Conservation (phyloP, 2,329 filamentous ascomycete genomes). For the Pyrenophora tritici-repentis region DNA sequence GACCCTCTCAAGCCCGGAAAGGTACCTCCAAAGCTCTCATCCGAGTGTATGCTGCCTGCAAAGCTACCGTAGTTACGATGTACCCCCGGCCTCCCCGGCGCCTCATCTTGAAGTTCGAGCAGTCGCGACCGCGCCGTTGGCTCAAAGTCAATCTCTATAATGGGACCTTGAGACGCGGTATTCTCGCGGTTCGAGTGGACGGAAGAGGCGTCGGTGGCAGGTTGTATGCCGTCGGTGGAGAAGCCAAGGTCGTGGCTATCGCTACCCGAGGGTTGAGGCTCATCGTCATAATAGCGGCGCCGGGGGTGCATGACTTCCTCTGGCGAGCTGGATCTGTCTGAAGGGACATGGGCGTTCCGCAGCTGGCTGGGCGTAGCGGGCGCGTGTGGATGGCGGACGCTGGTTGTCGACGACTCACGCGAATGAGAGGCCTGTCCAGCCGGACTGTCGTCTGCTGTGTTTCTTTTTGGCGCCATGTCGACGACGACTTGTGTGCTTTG, state of each 20-base stretch:
- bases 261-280: slow-evolving; percentile 26
- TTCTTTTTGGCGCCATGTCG: slow-evolving; percentile 33
- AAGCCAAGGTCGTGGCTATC: slow-evolving; percentile 26
- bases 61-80: slow-evolving; percentile 60
- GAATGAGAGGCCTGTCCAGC: slow-evolving; percentile 29
- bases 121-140: slow-evolving; percentile 48
- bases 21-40: slow-evolving; percentile 47
- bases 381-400: slow-evolving; percentile 40
- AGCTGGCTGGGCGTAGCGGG: slow-evolving; percentile 48
- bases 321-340: slow-evolving; percentile 48
- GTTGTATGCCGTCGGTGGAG: slow-evolving; percentile 40
- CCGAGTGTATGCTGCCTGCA: slow-evolving; percentile 55
- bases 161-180: slow-evolving; percentile 22
- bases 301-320: slow-evolving; percentile 45
- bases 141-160: slow-evolving; percentile 35
- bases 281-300: slow-evolving; percentile 27
- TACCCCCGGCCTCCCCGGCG: slow-evolving; percentile 68
- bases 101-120: slow-evolving; percentile 44
- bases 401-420: slow-evolving; percentile 40
- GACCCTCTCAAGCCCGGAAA: slow-evolving; percentile 42
- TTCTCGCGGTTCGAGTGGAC: slow-evolving; percentile 33
- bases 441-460: slow-evolving; percentile 26
- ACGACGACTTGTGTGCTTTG: neutral
- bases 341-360: slow-evolving; percentile 51
- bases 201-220: slow-evolving; percentile 38